Evolutionary conservation across 23 red algal species (phyloP).

Genomic region (Gracilaria caudata): DNA sequence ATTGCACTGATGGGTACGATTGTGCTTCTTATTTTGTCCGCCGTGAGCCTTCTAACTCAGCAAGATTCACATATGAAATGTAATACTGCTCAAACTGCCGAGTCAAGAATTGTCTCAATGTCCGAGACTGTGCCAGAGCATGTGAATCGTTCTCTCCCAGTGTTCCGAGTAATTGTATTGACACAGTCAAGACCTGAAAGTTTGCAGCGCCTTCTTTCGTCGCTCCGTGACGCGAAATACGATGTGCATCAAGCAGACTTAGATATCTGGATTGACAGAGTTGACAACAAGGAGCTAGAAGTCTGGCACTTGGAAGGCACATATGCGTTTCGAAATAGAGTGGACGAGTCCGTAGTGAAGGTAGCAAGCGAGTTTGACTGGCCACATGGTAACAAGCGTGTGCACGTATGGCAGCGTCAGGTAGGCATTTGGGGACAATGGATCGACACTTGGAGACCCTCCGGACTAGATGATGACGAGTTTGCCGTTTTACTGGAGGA

Average conservation of each 20-base stretch:
- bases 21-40: neutral
- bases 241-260: slow-evolving; percentile 44
- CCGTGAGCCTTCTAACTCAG: neutral
- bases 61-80: neutral
- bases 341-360: slow-evolving; percentile 14
- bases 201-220: slow-evolving; percentile 62
- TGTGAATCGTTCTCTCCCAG: slow-evolving; percentile 12
- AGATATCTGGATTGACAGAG: slow-evolving; percentile 67
- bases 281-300: neutral
- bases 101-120: neutral
- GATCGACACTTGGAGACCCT: slow-evolving; percentile 32
- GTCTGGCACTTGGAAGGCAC: neutral
- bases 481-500: slow-evolving; percentile 67
- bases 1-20: neutral
- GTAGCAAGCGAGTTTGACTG: slow-evolving; percentile 30
- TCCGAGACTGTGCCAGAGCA: neutral
- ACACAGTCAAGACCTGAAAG: slow-evolving; percentile 33
- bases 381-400: slow-evolving; percentile 32
- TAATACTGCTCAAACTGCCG: neutral
- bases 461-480: slow-evolving; percentile 23
- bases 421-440: slow-evolving; percentile 69
- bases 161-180: slow-evolving; percentile 59
- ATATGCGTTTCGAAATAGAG: neutral
- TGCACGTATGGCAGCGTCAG: slow-evolving; percentile 53
- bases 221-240: slow-evolving; percentile 49